Evolutionary conservation across 164 flowering plant genomes (phyloP).

Genomic region (Amborella trichopoda): DNA sequence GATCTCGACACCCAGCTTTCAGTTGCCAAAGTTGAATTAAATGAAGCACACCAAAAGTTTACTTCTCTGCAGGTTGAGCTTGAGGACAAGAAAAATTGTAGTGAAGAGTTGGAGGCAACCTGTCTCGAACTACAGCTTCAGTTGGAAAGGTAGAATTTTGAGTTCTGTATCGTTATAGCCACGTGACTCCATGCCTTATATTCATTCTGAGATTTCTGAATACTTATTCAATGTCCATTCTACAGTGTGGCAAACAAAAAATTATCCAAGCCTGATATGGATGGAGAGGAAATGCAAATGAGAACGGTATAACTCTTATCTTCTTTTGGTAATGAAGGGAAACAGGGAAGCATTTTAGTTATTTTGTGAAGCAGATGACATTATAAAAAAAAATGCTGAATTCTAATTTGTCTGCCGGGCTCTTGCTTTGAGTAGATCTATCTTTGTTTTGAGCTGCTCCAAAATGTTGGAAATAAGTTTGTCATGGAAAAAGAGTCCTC

Average conservation of each 20-base stretch:
- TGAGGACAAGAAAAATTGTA: slow-evolving; percentile 53
- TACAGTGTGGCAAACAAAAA: slow-evolving; percentile 39
- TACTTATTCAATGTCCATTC: background rate
- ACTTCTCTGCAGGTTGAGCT: slow-evolving; percentile 65
- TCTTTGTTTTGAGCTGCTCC: no score
- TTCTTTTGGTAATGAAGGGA: background rate
- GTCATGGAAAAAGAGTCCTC: no score
- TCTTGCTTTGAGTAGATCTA: no score
- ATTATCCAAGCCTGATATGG: slow-evolving; percentile 8
- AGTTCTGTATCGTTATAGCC: background rate
- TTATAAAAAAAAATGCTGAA: no score
- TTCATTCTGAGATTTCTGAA: background rate
- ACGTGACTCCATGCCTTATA: background rate
- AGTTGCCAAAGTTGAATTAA: slow-evolving; percentile 41
- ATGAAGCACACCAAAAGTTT: slow-evolving; percentile 45
- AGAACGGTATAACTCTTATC: slow-evolving; percentile 35
- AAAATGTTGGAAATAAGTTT: no score
- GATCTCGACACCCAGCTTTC: slow-evolving; percentile 71
- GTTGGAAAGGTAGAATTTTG: slow-evolving; percentile 51
- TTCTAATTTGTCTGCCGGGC: no score
- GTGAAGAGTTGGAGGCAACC: slow-evolving; percentile 64
- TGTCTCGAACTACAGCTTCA: slow-evolving; percentile 88
- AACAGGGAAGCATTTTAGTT: no score
- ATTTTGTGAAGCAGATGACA: no score
- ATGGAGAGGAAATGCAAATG: slow-evolving; percentile 28